phyloP scores from a whole-genome alignment of 345 rosid genomes.

The Hirschfeldia incana region DNA sequence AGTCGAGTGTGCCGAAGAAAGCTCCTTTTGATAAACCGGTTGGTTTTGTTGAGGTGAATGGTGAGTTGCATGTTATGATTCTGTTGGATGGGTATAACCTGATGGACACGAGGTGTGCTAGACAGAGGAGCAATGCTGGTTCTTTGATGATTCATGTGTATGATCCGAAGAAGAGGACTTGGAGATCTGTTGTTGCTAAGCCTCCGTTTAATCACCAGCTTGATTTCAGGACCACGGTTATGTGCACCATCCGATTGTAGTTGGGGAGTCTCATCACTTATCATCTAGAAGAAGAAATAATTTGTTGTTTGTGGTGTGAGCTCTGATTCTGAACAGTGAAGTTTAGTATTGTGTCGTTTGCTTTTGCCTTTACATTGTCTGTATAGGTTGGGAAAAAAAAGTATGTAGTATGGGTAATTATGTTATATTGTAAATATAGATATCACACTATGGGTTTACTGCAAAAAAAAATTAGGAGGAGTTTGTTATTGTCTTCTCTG shows the following conservation, averaged over 20 bases:
- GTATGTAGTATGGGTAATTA: not conserved
- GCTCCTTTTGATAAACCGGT: slow-evolving; percentile 42
- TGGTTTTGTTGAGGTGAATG: slow-evolving; percentile 67
- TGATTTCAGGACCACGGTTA: slow-evolving; percentile 64
- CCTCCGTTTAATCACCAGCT: slow-evolving; percentile 53
- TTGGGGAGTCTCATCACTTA: slow-evolving; percentile 50
- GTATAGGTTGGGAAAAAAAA: slow-evolving; percentile 19
- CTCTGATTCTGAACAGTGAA: slow-evolving; percentile 3
- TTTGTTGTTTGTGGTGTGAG: slow-evolving; percentile 6
- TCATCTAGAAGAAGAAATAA: slow-evolving; percentile 65
- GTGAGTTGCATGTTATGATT: slow-evolving; percentile 70
- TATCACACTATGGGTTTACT: not conserved
- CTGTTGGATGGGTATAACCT: slow-evolving; percentile 48
- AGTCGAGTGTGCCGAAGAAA: slow-evolving; percentile 62
- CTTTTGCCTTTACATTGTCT: slow-evolving; percentile 13
- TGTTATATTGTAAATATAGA: slow-evolving; percentile 9
- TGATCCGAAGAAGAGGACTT: slow-evolving; percentile 64
- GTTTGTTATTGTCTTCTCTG: slow-evolving; percentile 4
- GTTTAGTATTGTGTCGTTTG: slow-evolving; percentile 23
- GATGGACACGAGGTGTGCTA: slow-evolving; percentile 45
- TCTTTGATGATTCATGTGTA: slow-evolving; percentile 64
- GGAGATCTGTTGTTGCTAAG: slow-evolving; percentile 61
- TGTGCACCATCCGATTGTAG: slow-evolving; percentile 69
- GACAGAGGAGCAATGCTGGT: slow-evolving; percentile 56
- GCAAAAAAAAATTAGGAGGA: not conserved